phyloP scores from a whole-genome alignment of 352 stramenopile species.

The Phytophthora multivora region DNA sequence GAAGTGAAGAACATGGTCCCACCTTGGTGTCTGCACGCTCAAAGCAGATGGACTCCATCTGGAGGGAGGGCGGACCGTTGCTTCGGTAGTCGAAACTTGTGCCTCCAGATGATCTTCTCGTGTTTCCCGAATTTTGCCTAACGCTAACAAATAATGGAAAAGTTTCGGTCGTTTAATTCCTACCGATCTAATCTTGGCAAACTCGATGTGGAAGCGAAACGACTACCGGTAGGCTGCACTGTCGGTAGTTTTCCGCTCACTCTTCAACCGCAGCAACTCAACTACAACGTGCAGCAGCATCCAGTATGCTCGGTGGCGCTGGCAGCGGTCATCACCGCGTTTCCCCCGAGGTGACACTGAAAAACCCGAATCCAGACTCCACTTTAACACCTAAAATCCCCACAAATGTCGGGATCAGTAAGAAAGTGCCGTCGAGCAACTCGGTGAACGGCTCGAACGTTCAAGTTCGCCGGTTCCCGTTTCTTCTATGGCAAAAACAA shows the following conservation, averaged over 20 bases:
- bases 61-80: not conserved
- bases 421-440: constrained; percentile 17
- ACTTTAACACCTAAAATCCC: constrained; percentile 68
- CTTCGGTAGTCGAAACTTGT: constrained; percentile 9
- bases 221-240: not conserved
- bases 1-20: not conserved
- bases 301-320: constrained; percentile 23
- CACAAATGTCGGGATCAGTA: constrained; percentile 43
- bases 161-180: not conserved
- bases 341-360: constrained; percentile 73
- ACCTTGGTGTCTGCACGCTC: not conserved
- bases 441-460: constrained; percentile 4
- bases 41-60: constrained; percentile 3
- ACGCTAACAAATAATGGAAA: not conserved
- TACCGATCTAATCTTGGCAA: constrained; percentile 20
- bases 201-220: constrained; percentile 15
- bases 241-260: not conserved
- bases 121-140: not conserved
- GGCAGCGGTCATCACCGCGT: constrained; percentile 58
- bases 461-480: constrained; percentile 18
- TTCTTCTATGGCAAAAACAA: constrained; percentile 15
- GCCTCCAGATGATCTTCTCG: constrained; percentile 2
- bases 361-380: constrained; percentile 62
- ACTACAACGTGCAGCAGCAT: not conserved
- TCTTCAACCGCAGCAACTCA: constrained; percentile 6